Base-by-base conservation (phyloP, 805 yeast genomes). In the Suhomyces vadensis region DNA sequence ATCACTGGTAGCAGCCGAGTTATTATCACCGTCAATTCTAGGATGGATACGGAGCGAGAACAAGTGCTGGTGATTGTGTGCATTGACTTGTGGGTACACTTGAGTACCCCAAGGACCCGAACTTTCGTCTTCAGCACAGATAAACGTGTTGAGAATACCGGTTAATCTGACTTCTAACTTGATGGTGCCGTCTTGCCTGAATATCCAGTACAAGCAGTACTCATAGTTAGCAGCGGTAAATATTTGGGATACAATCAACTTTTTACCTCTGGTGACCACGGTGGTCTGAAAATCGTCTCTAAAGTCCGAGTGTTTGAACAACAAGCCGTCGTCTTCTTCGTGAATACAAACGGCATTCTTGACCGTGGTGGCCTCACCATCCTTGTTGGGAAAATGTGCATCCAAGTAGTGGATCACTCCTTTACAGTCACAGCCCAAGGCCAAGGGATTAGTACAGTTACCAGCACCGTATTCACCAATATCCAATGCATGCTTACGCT, bases 381-480 rank as follows among this genome's bases (percentile, higher is more conserved):
- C 64, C 63, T 81, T 77, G 64, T 80, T 81, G 25, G 83, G 74
- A 60, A 84, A 83, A 64, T 80, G 82, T n/a, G 87, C 91, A 65
- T 86, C 91, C 65, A 86, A 61, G 69, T 86, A 86, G 64, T 87
- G 91, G 56, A 86, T 86, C 36, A 81, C 88, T 61, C 94, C 94
- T 64, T 86, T 85, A 72, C 94, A 86, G 65, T 86, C 94, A 63
- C 94, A 86, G 33, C 92, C 92, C 43, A 85, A 75, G 16, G 85
- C 69, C 52, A 86, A 74, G 25, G 91, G 87, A 67, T 86, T 86
- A 42, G 94, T 83, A 82, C 86, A 81, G 71, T 81, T 80, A 59
- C 94, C 94, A 50, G 90, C 92, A 69, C 94, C 94, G 62, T 85
- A 85, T 65, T 86, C 94, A 63, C 94, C 94, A 53, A 86, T 81